Evolutionary conservation across 495 filamentous ascomycete genomes (phyloP), one percentile per base, ranked within the genome.

Genomic region (Beverwykella pulmonaria): DNA sequence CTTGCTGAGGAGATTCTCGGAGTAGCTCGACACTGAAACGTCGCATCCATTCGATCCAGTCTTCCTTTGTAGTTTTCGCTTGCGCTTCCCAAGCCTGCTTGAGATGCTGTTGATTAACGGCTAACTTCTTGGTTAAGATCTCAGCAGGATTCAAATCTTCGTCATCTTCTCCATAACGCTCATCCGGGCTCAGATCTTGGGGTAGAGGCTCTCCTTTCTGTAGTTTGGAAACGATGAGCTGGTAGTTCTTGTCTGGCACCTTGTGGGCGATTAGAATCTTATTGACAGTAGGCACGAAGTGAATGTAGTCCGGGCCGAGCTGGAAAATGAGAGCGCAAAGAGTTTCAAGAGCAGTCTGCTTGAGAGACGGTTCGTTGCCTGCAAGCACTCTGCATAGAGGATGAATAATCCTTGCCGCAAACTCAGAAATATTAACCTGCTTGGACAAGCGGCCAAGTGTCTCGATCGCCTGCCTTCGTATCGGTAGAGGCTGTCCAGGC

Each of bases 21-120:
- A 99, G 82, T 22, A 99, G 83, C 68, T 97, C 96, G 20, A 97
- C 91, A 71, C 93, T 97, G 75, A 98, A 96, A 23, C 96, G 84
- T 54, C 95, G 85, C 75, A 97, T 96, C 94, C 94, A 99, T 76
- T 99, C 94, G 66, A 95, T 90, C 94, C 94, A 99, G 76, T 99
- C 94, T 74, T 99, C 94, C 53, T 90, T 87, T 1, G 94, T 99
- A 19, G 94, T 96, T 74, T 96, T 94, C 59, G 94, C 90, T 36
- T 87, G 91, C 2, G 95, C 92, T 69, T 98, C 95, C 94, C 95
- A 99, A 0, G 95, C 94, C 65, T 91, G 91, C 75, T 97, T 97
- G 10, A 99, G 82, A 80, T 99, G 94, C 71, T 97, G 91, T 57
- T 97, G 92, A 69, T 98, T 99, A 59, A 97, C 90, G 36, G 92